Evolutionary conservation across 441 rosid genomes (phyloP).

Genomic region (Omphalea diandra): DNA sequence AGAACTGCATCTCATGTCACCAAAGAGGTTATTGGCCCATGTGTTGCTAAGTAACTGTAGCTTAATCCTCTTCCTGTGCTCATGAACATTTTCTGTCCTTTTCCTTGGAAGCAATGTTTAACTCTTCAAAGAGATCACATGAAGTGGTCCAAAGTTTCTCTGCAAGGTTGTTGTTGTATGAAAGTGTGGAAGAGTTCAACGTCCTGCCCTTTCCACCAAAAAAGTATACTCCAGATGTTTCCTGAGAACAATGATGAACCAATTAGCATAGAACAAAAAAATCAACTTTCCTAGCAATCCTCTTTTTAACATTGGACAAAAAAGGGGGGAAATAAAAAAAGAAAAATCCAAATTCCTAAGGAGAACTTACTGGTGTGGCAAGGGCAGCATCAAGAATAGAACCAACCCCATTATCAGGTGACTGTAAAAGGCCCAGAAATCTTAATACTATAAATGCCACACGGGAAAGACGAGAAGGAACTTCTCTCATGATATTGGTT

Average conservation of each 20-base stretch:
- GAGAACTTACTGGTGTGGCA: conserved; percentile 68
- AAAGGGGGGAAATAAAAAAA: background rate
- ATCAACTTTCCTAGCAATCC: background rate
- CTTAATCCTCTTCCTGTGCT: background rate
- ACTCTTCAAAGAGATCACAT: conserved; percentile 37
- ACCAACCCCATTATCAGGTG: conserved; percentile 58
- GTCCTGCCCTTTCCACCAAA: conserved; percentile 82
- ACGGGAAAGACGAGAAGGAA: conserved; percentile 56
- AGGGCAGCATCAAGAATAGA: conserved; percentile 82
- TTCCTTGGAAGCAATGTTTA: conserved; percentile 32
- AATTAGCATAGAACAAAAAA: background rate
- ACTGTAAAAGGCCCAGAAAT: conserved; percentile 58
- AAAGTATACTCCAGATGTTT: conserved; percentile 62
- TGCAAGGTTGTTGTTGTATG: conserved; percentile 44
- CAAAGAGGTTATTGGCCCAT: background rate
- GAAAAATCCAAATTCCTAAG: background rate
- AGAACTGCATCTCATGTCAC: conserved; percentile 1
- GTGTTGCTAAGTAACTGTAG: background rate
- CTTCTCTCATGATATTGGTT: conserved; percentile 89
- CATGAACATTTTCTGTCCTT: background rate
- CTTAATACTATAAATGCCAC: conserved; percentile 44
- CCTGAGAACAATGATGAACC: conserved; percentile 39
- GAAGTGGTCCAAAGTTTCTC: conserved; percentile 73
- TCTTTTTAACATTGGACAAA: background rate
- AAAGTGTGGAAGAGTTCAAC: conserved; percentile 52